Evolutionary conservation across 257 asterid species (phyloP).

Genomic region (Perilla frutescens): DNA sequence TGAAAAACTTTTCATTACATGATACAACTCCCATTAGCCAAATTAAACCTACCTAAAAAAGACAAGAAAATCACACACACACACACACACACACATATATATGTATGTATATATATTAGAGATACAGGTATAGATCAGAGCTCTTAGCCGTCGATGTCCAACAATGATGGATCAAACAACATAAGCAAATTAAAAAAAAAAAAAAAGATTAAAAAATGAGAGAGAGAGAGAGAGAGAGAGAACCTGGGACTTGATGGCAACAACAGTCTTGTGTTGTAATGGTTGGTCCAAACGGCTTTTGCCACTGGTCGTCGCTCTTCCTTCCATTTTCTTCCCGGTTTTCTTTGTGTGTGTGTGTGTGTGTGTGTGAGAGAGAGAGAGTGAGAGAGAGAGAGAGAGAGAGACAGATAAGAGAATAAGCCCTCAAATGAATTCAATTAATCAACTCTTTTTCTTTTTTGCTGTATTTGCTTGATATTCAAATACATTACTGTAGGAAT

Average conservation of each 20-base stretch:
- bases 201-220: neutral
- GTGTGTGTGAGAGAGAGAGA: no score
- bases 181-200: neutral
- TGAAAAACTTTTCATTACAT: no score
- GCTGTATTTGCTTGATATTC: neutral
- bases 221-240: neutral
- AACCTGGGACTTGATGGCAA: slow-evolving; percentile 5
- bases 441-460: no score
- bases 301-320: neutral
- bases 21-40: neutral
- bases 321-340: neutral
- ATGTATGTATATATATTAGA: neutral
- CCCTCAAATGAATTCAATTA: neutral
- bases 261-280: neutral
- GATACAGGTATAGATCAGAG: neutral
- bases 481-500: neutral
- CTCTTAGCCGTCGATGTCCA: neutral
- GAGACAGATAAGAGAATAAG: no score
- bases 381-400: no score
- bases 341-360: neutral
- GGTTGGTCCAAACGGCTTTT: neutral
- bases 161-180: neutral
- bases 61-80: neutral
- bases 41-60: no score
- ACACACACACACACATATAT: neutral